Percentiles rank a stretch among this genome's conserved stretches.
These are phyloP conservation scores for Tilletia indica DNA, from an alignment of 1,284 basidiomycete genomes.

Conservation along the genomic window DNA sequence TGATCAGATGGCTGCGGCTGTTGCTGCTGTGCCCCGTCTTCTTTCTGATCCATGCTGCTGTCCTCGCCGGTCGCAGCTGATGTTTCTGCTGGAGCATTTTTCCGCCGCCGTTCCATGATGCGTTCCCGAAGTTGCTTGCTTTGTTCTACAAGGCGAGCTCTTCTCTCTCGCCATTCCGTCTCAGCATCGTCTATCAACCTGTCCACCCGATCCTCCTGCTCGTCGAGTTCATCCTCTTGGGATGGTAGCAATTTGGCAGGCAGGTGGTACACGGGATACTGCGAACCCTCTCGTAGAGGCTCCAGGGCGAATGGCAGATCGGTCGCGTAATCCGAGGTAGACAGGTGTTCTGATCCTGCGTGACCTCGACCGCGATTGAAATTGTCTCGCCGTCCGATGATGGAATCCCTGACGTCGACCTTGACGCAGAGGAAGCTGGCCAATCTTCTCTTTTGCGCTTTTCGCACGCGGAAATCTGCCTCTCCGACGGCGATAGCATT, in stretches of 20 bases:
- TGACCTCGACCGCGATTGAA: slow-evolving; percentile 1
- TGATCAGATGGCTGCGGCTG: no score
- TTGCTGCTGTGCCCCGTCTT: no score
- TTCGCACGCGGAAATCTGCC: slow-evolving; percentile 23
- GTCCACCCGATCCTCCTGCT: slow-evolving; percentile 28
- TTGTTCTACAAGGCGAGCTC: slow-evolving; percentile 14
- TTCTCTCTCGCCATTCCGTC: slow-evolving; percentile 24
- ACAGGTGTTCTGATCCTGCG: neutral
- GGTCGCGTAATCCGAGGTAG: slow-evolving; percentile 8
- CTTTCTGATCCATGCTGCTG: no score
- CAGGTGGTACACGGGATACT: slow-evolving; percentile 26
- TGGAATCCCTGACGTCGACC: neutral
- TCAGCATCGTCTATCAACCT: slow-evolving; percentile 25
- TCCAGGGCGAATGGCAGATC: neutral
- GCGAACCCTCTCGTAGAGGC: slow-evolving; percentile 2
- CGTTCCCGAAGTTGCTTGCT: neutral
- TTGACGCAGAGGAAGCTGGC: slow-evolving; percentile 25
- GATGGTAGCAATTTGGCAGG: slow-evolving; percentile 26
- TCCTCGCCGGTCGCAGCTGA: neutral
- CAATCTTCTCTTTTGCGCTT: slow-evolving; percentile 27
- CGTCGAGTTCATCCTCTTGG: slow-evolving; percentile 29
- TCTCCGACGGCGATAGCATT: slow-evolving; percentile 2
- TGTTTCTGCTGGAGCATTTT: neutral
- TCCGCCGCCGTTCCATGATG: neutral
- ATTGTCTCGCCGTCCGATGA: slow-evolving; percentile 3